phyloP scores from a whole-genome alignment of 805 yeast genomes.

The Zygosaccharomyces siamensis region DNA sequence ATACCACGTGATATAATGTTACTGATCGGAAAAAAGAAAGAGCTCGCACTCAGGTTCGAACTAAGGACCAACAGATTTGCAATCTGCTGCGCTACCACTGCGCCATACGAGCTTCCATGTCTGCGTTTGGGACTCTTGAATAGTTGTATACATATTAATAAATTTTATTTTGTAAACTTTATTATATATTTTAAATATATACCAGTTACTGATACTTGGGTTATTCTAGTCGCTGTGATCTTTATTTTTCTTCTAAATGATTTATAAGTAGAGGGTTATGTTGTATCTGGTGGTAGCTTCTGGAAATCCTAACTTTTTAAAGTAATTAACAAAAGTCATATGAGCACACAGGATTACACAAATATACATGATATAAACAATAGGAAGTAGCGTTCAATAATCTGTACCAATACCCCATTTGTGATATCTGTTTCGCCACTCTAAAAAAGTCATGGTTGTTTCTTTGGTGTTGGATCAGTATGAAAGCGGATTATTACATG shows the following conservation, averaged over 20 bases:
- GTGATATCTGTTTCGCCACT: background rate
- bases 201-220: too few species aligned
- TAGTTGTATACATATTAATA: too few species aligned
- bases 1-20: background rate
- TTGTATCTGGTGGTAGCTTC: background rate
- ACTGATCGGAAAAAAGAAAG: background rate
- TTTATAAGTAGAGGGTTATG: background rate
- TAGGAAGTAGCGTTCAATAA: background rate
- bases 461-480: slow-evolving; percentile 20
- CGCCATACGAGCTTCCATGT: slow-evolving; percentile 89
- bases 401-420: background rate
- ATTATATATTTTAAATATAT: background rate
- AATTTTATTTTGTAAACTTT: too few species aligned
- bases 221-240: too few species aligned
- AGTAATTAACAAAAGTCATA: background rate
- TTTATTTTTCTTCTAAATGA: background rate
- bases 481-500: slow-evolving; percentile 8
- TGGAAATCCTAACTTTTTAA: background rate
- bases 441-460: background rate
- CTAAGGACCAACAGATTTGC: slow-evolving; percentile 98
- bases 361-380: background rate
- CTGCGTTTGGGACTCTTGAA: too few species aligned
- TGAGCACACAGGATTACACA: background rate
- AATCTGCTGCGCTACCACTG: slow-evolving; percentile 99
- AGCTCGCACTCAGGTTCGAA: slow-evolving; percentile 94